Base-by-base conservation (phyloP, 108 stramenopile genomes). In the Bacterosira constricta region DNA sequence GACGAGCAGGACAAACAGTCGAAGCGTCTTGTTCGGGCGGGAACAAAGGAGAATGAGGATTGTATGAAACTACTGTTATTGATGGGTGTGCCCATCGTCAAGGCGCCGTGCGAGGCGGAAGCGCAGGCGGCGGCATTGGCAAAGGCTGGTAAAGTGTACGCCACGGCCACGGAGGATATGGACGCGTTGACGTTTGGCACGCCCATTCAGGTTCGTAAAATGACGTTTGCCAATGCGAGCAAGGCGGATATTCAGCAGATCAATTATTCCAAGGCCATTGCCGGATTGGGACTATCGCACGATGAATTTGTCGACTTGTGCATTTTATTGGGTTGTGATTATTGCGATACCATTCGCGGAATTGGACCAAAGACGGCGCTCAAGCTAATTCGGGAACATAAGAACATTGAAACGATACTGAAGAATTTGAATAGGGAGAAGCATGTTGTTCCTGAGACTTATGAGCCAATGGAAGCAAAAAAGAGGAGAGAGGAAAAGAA, bases 111-210 rank as follows among this genome's bases (percentile, higher is more conserved):
- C 66, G 98, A 99, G 77, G 99, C 99, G 0, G 98, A 99, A 79
- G 99, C 99, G 0, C 96, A 99, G 76, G 98, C 98, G 15, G 94
- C 97, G n/a, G 88, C 87, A 8, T 77, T 99, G 60, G 91, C 89
- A 51, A 85, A 71, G 52, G 88, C 69, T 25, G 97, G 98, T 6
- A 77, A 90, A 39, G 97, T 98, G 6, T 98, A 86, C 52, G 99
- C 97, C n/a, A 90, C 93, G 13, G 98, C 89, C 12, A 99, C 99
- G 6, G 99, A 99, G 79, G 99, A 99, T 84, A 98, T 98, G 98
- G 99, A 99, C 71, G 96, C 97, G 17, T 79, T 99, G 73, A 98
- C 97, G 18, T 99, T 99, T 77, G 75, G 73, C 1, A 92, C 97
- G 0, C 98, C 99, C 13, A 75, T 96, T 13, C 74, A 96, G 31